A percentile compares a stretch with the other conserved stretches of the same genome.
These are phyloP conservation scores for Scutellaria barbata DNA, from an alignment of 257 asterid species.

Conservation along the genomic window DNA sequence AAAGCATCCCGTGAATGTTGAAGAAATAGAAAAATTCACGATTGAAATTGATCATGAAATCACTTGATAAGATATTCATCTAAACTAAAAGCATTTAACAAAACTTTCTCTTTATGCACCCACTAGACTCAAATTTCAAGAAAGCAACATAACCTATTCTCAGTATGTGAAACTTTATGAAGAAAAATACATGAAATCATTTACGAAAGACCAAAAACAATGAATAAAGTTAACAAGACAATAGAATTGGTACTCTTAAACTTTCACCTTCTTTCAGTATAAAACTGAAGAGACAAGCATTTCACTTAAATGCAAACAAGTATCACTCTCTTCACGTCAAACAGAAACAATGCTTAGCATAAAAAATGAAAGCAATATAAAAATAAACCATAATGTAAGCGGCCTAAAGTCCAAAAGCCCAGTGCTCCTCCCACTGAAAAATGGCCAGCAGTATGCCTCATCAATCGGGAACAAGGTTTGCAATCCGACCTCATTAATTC, in stretches of 20 bases:
- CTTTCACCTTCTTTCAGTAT: no score
- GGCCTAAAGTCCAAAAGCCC: constrained; percentile 90
- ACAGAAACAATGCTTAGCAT: neutral
- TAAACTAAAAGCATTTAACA: no score
- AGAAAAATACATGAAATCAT: neutral
- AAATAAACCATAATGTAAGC: constrained; percentile 78
- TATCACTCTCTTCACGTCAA: neutral
- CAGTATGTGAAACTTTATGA: neutral
- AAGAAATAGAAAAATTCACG: no score
- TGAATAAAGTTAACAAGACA: neutral
- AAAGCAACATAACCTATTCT: neutral
- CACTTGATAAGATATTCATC: no score
- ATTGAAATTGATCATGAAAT: no score
- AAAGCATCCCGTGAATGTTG: neutral
- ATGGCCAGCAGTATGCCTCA: constrained; percentile 87
- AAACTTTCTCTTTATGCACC: no score
- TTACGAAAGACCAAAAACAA: neutral
- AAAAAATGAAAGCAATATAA: constrained; percentile 6
- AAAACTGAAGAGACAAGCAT: no score
- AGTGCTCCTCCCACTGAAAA: constrained; percentile 82
- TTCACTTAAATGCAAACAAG: neutral
- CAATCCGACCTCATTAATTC: constrained; percentile 90
- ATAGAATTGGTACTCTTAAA: no score
- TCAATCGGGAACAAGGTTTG: constrained; percentile 80
- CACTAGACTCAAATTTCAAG: neutral